Conservation (phyloP, 495 filamentous ascomycete genomes). For the Acidiella bohemica region DNA sequence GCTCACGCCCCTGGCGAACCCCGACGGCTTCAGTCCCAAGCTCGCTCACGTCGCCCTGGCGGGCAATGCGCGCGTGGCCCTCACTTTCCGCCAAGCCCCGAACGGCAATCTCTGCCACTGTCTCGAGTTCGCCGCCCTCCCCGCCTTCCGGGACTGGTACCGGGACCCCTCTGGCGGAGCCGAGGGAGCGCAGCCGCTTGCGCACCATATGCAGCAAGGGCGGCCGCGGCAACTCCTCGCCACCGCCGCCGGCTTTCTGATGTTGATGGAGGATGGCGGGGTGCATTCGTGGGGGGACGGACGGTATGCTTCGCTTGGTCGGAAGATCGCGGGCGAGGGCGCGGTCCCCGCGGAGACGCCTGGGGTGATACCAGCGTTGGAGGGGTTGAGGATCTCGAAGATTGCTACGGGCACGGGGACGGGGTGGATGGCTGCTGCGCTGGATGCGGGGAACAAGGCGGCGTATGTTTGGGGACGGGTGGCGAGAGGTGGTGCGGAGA, state of each 20-base stretch:
- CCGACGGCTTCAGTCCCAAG: too few species aligned
- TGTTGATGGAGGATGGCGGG: constrained; percentile 34
- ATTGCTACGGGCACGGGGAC: constrained; percentile 39
- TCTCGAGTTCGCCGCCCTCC: constrained; percentile 2
- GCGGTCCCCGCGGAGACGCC: constrained; percentile 31
- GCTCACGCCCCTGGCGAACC: too few species aligned
- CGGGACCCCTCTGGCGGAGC: constrained; percentile 5
- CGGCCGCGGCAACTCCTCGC: constrained; percentile 34
- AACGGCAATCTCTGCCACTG: constrained; percentile 3
- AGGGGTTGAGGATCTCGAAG: constrained; percentile 40
- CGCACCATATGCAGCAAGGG: constrained; percentile 15
- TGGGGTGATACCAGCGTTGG: constrained; percentile 34
- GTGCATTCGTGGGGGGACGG: constrained; percentile 51
- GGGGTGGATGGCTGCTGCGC: constrained; percentile 43
- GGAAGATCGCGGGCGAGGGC: constrained; percentile 4
- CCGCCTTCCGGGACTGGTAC: constrained; percentile 13
- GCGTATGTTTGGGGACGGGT: constrained; percentile 50
- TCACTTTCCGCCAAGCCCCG: constrained; percentile 11
- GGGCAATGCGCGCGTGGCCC: constrained; percentile 7
- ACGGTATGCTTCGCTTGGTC: constrained; percentile 34
- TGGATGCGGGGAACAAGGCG: constrained; percentile 47
- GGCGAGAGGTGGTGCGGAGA: constrained; percentile 4
- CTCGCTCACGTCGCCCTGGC: constrained; percentile 7
- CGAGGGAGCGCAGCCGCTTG: background rate
- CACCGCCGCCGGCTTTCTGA: constrained; percentile 39